phyloP scores from a whole-genome alignment of 768 basidiomycete genomes.

The Suillus discolor region DNA sequence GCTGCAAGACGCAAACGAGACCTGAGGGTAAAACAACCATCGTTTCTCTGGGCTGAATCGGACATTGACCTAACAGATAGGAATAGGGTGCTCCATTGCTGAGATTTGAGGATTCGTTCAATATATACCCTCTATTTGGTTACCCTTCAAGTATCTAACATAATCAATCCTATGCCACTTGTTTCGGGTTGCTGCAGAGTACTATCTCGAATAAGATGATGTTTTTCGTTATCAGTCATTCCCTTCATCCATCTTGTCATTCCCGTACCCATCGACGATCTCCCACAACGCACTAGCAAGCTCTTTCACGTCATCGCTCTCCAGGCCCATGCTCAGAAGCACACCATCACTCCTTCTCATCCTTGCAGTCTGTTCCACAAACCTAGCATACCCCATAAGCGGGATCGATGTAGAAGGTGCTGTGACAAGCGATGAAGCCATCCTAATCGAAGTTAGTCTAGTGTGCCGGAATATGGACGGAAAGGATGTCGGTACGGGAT shows the following conservation, averaged over 20 bases:
- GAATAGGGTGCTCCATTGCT: not conserved
- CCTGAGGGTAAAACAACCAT: not conserved
- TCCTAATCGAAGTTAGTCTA: slow-evolving; percentile 21
- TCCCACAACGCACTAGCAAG: slow-evolving; percentile 62
- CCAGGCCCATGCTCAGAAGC: slow-evolving; percentile 41
- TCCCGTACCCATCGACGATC: slow-evolving; percentile 48
- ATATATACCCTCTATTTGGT: not conserved
- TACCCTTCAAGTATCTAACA: not conserved
- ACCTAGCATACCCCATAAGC: slow-evolving; percentile 55
- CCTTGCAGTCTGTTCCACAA: slow-evolving; percentile 47
- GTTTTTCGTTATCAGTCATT: slow-evolving; percentile 14
- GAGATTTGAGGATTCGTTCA: not conserved
- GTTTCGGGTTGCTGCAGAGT: not conserved
- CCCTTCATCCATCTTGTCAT: slow-evolving; percentile 23
- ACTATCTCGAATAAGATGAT: not conserved
- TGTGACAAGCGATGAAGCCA: slow-evolving; percentile 50
- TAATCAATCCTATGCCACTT: not conserved
- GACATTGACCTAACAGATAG: slow-evolving; percentile 6
- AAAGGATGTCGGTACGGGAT: slow-evolving; percentile 63
- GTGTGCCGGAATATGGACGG: slow-evolving; percentile 44
- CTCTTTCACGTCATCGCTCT: slow-evolving; percentile 59
- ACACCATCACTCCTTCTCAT: slow-evolving; percentile 35
- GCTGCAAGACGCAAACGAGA: not conserved
- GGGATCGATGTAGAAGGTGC: slow-evolving; percentile 40
- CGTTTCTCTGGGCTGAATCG: slow-evolving; percentile 5